Evolutionary conservation across 345 rosid species (phyloP).

Genomic region (Brassica rapa): DNA sequence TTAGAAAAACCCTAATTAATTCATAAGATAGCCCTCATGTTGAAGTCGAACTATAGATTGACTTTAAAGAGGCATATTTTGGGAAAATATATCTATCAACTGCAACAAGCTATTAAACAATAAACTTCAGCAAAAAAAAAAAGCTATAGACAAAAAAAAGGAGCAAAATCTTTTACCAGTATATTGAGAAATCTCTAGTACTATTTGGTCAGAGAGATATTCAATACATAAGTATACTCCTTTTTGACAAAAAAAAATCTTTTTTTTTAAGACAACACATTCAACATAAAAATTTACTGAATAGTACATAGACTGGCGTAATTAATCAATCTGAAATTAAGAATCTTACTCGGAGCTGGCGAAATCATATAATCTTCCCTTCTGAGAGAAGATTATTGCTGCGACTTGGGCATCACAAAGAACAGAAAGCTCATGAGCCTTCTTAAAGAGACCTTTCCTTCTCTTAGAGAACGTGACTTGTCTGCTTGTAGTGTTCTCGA

Average conservation of each 20-base stretch:
- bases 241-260: not conserved
- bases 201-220: conserved; percentile 11
- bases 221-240: conserved; percentile 15
- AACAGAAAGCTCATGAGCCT: conserved; percentile 60
- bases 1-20: conserved; percentile 24
- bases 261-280: not conserved
- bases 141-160: not conserved
- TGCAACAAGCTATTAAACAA: conserved; percentile 3
- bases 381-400: conserved; percentile 56
- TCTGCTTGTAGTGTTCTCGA: conserved; percentile 55
- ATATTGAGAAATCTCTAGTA: conserved; percentile 25
- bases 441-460: conserved; percentile 59
- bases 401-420: conserved; percentile 62
- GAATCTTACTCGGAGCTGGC: conserved; percentile 48
- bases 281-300: not conserved
- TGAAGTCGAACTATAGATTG: conserved; percentile 14
- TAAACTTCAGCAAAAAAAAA: not conserved
- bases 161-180: conserved; percentile 10
- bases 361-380: conserved; percentile 50
- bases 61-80: not conserved
- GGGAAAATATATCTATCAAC: not conserved
- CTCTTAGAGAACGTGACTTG: conserved; percentile 65
- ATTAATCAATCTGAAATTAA: conserved; percentile 2
- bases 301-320: not conserved
- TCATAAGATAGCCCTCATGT: conserved; percentile 7